Evolutionary conservation across 768 basidiomycete species (phyloP), one percentile per base, ranked within the genome.

Genomic region (Dentipellis sp.): DNA sequence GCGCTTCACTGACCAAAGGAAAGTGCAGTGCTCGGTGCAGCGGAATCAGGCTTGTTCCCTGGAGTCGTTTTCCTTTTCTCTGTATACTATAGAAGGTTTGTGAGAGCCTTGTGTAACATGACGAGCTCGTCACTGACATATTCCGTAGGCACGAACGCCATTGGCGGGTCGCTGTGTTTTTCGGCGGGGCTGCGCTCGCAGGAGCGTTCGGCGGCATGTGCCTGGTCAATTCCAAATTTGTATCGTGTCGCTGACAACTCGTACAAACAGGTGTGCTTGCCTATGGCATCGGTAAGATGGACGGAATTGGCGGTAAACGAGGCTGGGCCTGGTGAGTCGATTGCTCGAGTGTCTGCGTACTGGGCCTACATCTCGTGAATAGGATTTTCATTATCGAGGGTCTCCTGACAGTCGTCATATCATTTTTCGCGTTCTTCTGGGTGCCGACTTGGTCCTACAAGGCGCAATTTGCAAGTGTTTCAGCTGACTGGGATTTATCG

Each of bases 341-440:
- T 29, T 1, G 19, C 38, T 14, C 19, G 21, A 19, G 22, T 22
- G 21, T 9, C 2, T 55, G 29, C 17, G 21, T 48, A 22, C 36
- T 29, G n/a, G 50, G 29, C n/a, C 17, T n/a, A 45, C 29, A 1
- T 19, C 40, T 54, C 10, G 47, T 36, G 10, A 38, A 35, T 52
- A 81, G 78, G 80, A 79, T 84, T 29, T 82, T 82, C 64, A 81
- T 81, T 54, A 58, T 82, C 1, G 80, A 81, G 66, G 79, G 82
- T 22, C 62, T 75, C 23, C 55, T 84, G 21, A 86, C 83, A 7
- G 67, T 75, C 4, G 69, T 65, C 10, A 62, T 80, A 36, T 78
- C 81, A 8, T 51, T 78, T 14, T 54, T 69, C 8, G 79, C 77
- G 3, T 81, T 80, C 61, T 80, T 76, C 56, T 60, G 80, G 37